phyloP scores from a whole-genome alignment of 2,329 filamentous ascomycete genomes.

The Onygenales sp. region DNA sequence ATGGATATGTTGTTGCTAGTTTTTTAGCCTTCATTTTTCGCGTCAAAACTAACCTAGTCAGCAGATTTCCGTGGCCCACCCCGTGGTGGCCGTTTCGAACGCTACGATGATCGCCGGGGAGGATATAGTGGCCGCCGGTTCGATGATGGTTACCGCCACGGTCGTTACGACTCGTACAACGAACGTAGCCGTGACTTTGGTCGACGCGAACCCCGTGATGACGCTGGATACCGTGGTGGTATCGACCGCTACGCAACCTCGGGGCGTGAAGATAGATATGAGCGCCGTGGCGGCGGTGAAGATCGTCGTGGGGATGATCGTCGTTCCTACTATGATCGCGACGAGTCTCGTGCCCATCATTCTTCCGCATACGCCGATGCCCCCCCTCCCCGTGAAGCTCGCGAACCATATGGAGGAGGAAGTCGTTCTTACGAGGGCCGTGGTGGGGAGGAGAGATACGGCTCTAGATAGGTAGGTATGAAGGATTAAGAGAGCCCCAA shows the following conservation, averaged over 20 bases:
- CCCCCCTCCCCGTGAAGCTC: conserved; percentile 27
- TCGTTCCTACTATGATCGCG: conserved; percentile 45
- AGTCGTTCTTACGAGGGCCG: conserved; percentile 30
- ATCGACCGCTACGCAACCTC: conserved; percentile 49
- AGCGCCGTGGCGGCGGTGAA: conserved; percentile 37
- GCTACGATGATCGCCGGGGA: conserved; percentile 39
- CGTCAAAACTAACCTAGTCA: conserved; percentile 19
- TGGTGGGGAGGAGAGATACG: conserved; percentile 30
- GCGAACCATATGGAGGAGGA: conserved; percentile 21
- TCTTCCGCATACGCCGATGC: conserved; percentile 32
- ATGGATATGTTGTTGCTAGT: conserved; percentile 27
- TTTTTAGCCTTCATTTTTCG: not conserved
- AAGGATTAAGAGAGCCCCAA: conserved; percentile 12
- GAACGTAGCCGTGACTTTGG: conserved; percentile 34
- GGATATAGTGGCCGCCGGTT: conserved; percentile 34
- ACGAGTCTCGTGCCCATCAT: conserved; percentile 38
- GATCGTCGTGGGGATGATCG: conserved; percentile 37
- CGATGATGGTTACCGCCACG: conserved; percentile 34
- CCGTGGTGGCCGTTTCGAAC: conserved; percentile 35
- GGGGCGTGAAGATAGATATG: conserved; percentile 23
- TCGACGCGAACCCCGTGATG: conserved; percentile 17
- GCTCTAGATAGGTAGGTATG: conserved; percentile 29
- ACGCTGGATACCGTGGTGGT: conserved; percentile 32
- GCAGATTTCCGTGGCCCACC: conserved; percentile 38
- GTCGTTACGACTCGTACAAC: conserved; percentile 40